These are phyloP conservation scores for Termitomyces sp. DNA, from an alignment of 768 basidiomycete species.

Conservation along the genomic window DNA sequence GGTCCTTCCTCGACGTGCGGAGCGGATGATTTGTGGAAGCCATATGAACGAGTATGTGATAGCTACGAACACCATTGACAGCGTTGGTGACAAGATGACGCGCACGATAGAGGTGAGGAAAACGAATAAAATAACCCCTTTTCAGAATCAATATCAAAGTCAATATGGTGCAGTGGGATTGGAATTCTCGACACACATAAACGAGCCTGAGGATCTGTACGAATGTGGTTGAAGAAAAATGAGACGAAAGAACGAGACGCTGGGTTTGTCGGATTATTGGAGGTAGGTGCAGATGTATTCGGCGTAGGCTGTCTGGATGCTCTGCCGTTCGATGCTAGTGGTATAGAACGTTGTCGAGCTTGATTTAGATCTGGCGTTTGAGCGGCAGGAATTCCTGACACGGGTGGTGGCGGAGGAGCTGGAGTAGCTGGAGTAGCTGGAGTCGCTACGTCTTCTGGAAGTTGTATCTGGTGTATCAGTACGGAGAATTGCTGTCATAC, in stretches of 20 bases:
- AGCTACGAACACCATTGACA: slow-evolving; percentile 61
- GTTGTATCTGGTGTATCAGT: slow-evolving; percentile 77
- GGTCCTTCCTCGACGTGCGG: slow-evolving; percentile 60
- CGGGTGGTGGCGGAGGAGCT: slow-evolving; percentile 8
- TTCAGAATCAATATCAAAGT: slow-evolving; percentile 4
- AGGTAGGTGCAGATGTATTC: slow-evolving; percentile 18
- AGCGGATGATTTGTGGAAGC: slow-evolving; percentile 80
- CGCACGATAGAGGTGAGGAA: slow-evolving; percentile 70
- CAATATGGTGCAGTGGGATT: neutral
- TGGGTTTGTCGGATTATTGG: slow-evolving; percentile 11
- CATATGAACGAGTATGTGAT: slow-evolving; percentile 76
- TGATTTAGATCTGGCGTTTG: neutral
- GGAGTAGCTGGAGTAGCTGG: slow-evolving; percentile 10
- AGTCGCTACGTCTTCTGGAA: slow-evolving; percentile 53
- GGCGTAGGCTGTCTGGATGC: slow-evolving; percentile 16
- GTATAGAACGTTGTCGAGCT: neutral
- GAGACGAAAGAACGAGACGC: slow-evolving; percentile 35
- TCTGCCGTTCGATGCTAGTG: slow-evolving; percentile 14
- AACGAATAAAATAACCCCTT: slow-evolving; percentile 65
- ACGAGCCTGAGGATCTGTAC: slow-evolving; percentile 65
- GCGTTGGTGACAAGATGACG: slow-evolving; percentile 59
- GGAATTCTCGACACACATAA: slow-evolving; percentile 43
- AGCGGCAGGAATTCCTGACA: slow-evolving; percentile 19
- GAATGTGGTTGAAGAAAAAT: slow-evolving; percentile 51
- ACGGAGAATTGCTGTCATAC: slow-evolving; percentile 71